Evolutionary conservation across 768 basidiomycete species (phyloP).

Genomic region (Suillus fuscotomentosus): DNA sequence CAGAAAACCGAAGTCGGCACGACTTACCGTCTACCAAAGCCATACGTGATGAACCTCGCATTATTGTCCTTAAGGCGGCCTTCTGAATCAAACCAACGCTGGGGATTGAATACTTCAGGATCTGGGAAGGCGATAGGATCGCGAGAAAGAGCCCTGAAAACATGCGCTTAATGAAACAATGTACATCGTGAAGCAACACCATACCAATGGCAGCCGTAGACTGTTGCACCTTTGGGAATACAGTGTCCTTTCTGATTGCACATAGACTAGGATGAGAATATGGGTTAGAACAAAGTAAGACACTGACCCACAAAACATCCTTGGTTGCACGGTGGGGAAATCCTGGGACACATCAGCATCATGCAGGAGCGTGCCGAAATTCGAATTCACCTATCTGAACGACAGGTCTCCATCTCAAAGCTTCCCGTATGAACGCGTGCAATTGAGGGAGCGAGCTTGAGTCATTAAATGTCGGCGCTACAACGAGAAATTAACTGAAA

Average conservation of each 20-base stretch:
- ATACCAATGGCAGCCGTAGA: too few species aligned
- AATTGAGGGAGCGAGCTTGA: conserved; percentile 5
- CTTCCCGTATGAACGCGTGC: too few species aligned
- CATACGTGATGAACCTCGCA: conserved; percentile 47
- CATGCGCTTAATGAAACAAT: too few species aligned
- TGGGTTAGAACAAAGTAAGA: neutral
- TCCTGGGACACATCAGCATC: conserved; percentile 26
- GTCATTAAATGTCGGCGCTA: neutral
- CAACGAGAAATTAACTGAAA: neutral
- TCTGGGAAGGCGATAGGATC: too few species aligned
- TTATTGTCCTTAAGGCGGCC: conserved; percentile 31
- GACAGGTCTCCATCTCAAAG: too few species aligned
- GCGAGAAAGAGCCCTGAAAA: too few species aligned
- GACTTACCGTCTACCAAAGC: conserved; percentile 45
- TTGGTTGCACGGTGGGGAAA: conserved; percentile 61
- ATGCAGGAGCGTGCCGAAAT: neutral
- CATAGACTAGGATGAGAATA: too few species aligned
- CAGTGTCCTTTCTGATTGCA: too few species aligned
- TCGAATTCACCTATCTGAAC: conserved; percentile 18
- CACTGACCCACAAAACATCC: conserved; percentile 55
- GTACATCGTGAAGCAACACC: too few species aligned
- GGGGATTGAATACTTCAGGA: too few species aligned
- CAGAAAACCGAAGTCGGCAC: neutral
- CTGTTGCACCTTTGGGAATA: too few species aligned
- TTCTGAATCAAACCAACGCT: too few species aligned